phyloP scores from a whole-genome alignment of 2,329 filamentous ascomycete genomes.

The Aspergillus sp. region DNA sequence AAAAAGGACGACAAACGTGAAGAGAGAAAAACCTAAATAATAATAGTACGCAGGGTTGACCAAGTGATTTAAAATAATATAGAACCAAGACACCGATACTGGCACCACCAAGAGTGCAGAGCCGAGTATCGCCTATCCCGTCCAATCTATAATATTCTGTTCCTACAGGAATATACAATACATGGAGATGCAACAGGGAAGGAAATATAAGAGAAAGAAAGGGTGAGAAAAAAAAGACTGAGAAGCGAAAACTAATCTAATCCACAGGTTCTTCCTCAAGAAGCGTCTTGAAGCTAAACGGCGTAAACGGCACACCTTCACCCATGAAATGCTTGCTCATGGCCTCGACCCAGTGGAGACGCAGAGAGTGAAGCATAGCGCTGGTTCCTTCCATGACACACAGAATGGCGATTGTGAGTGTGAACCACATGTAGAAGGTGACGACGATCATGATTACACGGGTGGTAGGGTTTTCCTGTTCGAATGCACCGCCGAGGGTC shows the following conservation, averaged over 20 bases:
- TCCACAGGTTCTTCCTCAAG: slow-evolving; percentile 73
- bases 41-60: not conserved
- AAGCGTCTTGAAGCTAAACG: slow-evolving; percentile 82
- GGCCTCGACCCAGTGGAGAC: slow-evolving; percentile 94
- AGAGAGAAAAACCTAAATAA: not conserved
- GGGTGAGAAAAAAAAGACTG: slow-evolving; percentile 10
- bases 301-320: slow-evolving; percentile 80
- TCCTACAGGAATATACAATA: slow-evolving; percentile 9
- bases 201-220: slow-evolving; percentile 2
- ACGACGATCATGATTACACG: slow-evolving; percentile 80
- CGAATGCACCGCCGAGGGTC: slow-evolving; percentile 80
- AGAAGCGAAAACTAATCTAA: slow-evolving; percentile 23
- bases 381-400: slow-evolving; percentile 96
- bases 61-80: not conserved
- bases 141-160: not conserved
- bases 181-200: slow-evolving; percentile 5
- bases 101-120: not conserved
- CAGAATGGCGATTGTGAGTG: slow-evolving; percentile 74
- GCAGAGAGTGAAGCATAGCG: slow-evolving; percentile 89
- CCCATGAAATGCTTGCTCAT: slow-evolving; percentile 98
- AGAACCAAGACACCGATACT: not conserved
- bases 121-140: not conserved
- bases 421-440: slow-evolving; percentile 87
- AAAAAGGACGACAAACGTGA: not conserved
- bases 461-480: slow-evolving; percentile 57